A percentile compares a stretch with the other conserved stretches of the same genome.
phyloP scores from a whole-genome alignment of 2,329 filamentous ascomycete genomes.

The Monosporascus sp. region DNA sequence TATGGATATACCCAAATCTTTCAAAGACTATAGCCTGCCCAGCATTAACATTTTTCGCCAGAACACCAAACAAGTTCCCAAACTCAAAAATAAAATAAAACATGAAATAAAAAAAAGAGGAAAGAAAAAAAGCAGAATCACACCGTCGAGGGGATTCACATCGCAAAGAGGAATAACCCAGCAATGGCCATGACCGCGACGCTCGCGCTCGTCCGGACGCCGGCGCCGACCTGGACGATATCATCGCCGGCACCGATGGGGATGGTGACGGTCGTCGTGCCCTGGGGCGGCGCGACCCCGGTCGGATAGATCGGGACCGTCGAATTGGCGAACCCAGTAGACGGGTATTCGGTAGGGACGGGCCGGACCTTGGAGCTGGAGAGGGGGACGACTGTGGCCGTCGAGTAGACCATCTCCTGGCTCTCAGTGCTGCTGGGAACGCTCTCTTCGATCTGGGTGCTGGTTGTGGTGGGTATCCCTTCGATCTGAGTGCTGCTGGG shows the following conservation, averaged over 20 bases:
- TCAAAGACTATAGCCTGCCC: too few species aligned
- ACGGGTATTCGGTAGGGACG: background rate
- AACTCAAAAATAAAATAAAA: too few species aligned
- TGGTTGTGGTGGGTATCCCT: constrained; percentile 3
- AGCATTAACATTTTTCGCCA: too few species aligned
- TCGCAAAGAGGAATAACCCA: constrained; percentile 9
- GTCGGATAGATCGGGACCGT: background rate
- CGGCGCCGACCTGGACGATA: constrained; percentile 6
- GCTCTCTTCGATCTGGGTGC: constrained; percentile 4
- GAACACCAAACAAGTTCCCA: background rate
- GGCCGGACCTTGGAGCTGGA: constrained; percentile 2
- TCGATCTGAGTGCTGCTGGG: background rate
- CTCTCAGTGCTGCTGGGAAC: constrained; percentile 7
- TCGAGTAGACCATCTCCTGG: constrained; percentile 13
- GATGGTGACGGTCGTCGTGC: constrained; percentile 6
- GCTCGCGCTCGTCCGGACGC: constrained; percentile 9
- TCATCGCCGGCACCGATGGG: background rate
- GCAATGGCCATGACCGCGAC: constrained; percentile 8
- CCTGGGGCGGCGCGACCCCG: background rate
- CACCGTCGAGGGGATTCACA: constrained; percentile 4
- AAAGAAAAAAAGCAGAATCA: background rate
- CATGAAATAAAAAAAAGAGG: too few species aligned
- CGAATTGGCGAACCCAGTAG: background rate
- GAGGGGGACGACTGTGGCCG: constrained; percentile 17
- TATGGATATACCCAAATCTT: too few species aligned